phyloP scores from a whole-genome alignment of 352 stramenopile genomes.

The Pythium monospermum region DNA sequence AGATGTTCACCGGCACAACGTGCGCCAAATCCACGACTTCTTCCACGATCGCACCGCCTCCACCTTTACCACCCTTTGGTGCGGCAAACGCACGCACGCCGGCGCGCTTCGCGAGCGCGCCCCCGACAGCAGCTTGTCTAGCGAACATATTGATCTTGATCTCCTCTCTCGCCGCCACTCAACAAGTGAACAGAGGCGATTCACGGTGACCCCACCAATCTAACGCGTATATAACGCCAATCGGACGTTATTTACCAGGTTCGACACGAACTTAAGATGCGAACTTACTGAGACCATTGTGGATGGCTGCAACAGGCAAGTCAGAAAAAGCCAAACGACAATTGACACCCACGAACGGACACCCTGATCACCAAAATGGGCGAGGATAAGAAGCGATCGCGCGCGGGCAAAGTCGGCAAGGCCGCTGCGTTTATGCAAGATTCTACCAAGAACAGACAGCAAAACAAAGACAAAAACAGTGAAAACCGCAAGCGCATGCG shows the following conservation, averaged over 20 bases:
- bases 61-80: slow-evolving; percentile 57
- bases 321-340: too few species aligned
- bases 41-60: slow-evolving; percentile 42
- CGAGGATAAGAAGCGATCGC: slow-evolving; percentile 51
- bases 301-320: slow-evolving; percentile 18
- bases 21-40: slow-evolving; percentile 71
- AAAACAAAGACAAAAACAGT: slow-evolving; percentile 55
- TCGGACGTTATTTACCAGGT: slow-evolving; percentile 7
- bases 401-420: slow-evolving; percentile 29
- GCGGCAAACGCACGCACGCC: slow-evolving; percentile 54
- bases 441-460: slow-evolving; percentile 55
- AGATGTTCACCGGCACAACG: slow-evolving; percentile 81
- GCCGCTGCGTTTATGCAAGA: slow-evolving; percentile 58
- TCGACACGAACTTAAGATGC: slow-evolving; percentile 12
- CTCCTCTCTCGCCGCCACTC: slow-evolving; percentile 22
- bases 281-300: slow-evolving; percentile 11
- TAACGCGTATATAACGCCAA: slow-evolving; percentile 2
- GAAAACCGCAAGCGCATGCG: slow-evolving; percentile 69
- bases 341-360: not conserved
- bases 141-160: slow-evolving; percentile 32
- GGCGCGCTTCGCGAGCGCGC: slow-evolving; percentile 25
- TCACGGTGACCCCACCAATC: slow-evolving; percentile 2
- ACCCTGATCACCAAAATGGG: slow-evolving; percentile 41
- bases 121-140: slow-evolving; percentile 31
- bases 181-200: slow-evolving; percentile 2